These are phyloP conservation scores for Raffaelea ambrosiae DNA, from an alignment of 2,329 filamentous ascomycete genomes.

Conservation along the genomic window DNA sequence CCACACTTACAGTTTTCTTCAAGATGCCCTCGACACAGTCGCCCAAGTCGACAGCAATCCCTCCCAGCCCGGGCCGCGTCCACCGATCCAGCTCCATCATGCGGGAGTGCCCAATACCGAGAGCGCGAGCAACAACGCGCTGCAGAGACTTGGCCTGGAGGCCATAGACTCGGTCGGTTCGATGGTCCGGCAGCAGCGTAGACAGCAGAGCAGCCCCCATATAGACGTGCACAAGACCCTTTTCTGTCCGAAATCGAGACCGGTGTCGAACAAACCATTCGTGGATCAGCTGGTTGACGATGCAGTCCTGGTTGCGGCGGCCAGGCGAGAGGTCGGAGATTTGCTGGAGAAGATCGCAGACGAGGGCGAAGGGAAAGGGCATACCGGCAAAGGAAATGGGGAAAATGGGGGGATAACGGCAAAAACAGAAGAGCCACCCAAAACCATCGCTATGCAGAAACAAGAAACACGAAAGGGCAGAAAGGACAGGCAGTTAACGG, in stretches of 20 bases:
- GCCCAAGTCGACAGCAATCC: constrained; percentile 65
- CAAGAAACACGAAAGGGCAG: no score
- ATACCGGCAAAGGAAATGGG: constrained; percentile 28
- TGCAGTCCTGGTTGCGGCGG: constrained; percentile 14
- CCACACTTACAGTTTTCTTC: constrained; percentile 42
- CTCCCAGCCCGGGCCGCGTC: constrained; percentile 44
- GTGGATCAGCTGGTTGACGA: constrained; percentile 28
- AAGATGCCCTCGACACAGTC: constrained; percentile 62
- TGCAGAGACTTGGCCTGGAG: constrained; percentile 55
- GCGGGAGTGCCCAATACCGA: constrained; percentile 57
- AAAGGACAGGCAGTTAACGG: no score
- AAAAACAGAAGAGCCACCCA: no score
- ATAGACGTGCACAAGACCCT: no score
- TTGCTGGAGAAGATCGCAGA: constrained; percentile 66
- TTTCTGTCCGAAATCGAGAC: not conserved
- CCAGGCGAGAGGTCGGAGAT: constrained; percentile 41
- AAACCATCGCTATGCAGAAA: no score
- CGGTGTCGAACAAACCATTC: constrained; percentile 65
- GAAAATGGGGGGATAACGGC: no score
- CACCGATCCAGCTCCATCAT: constrained; percentile 55
- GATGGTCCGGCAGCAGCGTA: constrained; percentile 64
- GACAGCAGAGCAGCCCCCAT: constrained; percentile 55
- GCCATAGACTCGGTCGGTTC: constrained; percentile 70
- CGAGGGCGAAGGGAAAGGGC: constrained; percentile 58
- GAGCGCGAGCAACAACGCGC: constrained; percentile 56